A percentile compares a stretch with the other conserved stretches of the same genome.
These are phyloP conservation scores for Fusarium sp. DNA, from an alignment of 2,329 filamentous ascomycete genomes.

Conservation along the genomic window DNA sequence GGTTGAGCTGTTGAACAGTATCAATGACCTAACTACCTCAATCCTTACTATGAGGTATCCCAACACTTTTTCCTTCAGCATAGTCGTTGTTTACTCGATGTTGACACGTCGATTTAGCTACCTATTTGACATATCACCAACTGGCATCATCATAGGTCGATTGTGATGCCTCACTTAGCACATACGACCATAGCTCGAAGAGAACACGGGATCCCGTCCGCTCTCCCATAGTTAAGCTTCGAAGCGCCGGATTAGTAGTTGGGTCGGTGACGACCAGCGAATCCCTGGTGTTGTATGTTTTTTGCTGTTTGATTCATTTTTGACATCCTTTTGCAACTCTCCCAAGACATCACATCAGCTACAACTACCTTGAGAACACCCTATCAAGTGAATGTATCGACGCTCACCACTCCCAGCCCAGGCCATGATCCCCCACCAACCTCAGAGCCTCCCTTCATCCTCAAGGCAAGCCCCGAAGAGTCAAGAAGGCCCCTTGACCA, in stretches of 20 bases:
- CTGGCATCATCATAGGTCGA: neutral
- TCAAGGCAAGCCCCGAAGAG: conserved; percentile 9
- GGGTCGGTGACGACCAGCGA: neutral
- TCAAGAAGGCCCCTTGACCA: conserved; percentile 16
- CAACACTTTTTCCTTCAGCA: too few species aligned
- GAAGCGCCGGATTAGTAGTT: neutral
- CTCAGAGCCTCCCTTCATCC: conserved; percentile 16
- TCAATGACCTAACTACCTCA: neutral
- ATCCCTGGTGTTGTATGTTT: neutral
- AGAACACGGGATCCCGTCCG: neutral
- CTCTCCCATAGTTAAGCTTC: neutral
- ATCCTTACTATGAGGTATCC: neutral
- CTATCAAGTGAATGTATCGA: conserved; percentile 53
- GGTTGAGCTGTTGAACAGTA: neutral
- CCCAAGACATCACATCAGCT: neutral
- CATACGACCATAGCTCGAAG: neutral
- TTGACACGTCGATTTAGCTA: too few species aligned
- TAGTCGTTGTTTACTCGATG: too few species aligned
- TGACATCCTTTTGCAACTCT: neutral
- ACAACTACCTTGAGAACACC: neutral
- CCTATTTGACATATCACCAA: neutral
- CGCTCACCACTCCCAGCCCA: conserved; percentile 50
- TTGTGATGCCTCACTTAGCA: neutral
- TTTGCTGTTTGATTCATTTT: neutral
- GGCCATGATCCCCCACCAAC: conserved; percentile 42